A percentile compares a stretch with the other conserved stretches of the same genome.
phyloP scores from a whole-genome alignment of 192 early-diverging fungal species.

The Umbelopsis isabellina region DNA sequence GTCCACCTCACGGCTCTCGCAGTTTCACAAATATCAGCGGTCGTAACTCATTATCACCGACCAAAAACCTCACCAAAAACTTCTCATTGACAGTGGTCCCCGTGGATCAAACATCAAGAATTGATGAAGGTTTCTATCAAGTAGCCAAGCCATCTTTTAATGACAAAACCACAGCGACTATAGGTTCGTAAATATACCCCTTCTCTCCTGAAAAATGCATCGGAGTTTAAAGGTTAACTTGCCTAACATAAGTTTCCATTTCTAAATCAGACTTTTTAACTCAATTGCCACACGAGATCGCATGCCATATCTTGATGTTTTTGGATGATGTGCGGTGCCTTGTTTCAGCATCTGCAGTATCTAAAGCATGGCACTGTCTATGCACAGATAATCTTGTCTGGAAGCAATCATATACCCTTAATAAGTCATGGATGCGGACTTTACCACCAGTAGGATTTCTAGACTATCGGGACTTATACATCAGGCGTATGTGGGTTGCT shows the following conservation, averaged over 20 bases:
- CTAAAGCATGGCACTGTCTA: background rate
- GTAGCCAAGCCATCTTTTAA: background rate
- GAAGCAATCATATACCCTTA: constrained; percentile 4
- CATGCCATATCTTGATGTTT: constrained; percentile 7
- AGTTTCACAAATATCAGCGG: background rate
- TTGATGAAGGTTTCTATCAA: constrained; percentile 18
- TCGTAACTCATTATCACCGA: background rate
- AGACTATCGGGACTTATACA: constrained; percentile 24
- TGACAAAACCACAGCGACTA: background rate
- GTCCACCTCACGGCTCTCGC: constrained; percentile 1
- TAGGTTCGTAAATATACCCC: constrained; percentile 7
- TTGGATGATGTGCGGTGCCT: constrained; percentile 1
- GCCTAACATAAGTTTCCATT: background rate
- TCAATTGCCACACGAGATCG: background rate
- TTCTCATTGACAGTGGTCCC: background rate
- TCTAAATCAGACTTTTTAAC: background rate
- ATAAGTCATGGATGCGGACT: constrained; percentile 2
- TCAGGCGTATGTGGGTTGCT: background rate
- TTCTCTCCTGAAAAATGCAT: background rate
- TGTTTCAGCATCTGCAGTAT: constrained; percentile 5
- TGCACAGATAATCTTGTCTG: constrained; percentile 6
- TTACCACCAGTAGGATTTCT: background rate
- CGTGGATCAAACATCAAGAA: background rate
- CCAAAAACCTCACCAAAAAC: background rate
- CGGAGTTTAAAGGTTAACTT: background rate